Evolutionary conservation across 1,284 basidiomycete genomes (phyloP).

Genomic region (Cutaneotrichosporon cutaneum): DNA sequence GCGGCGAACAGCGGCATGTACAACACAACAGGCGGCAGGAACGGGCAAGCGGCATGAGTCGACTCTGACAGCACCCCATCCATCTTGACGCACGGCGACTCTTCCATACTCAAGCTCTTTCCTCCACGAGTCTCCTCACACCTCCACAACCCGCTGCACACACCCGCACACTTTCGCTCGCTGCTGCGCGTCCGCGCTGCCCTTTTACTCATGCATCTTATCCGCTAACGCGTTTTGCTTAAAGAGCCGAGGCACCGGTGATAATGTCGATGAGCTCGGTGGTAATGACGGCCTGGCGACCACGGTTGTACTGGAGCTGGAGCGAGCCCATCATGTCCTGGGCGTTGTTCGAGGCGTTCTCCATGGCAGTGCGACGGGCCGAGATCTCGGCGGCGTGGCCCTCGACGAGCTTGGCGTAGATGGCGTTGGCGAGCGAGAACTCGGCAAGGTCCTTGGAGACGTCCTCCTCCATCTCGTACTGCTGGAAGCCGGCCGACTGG

Average conservation of each 20-base stretch:
- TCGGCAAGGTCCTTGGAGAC: constrained; percentile 90
- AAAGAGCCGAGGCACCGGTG: constrained; percentile 32
- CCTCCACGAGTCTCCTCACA: too few relatives aligned
- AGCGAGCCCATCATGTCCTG: constrained; percentile 82
- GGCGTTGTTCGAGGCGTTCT: constrained; percentile 99
- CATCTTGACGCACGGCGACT: too few relatives aligned
- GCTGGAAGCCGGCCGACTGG: constrained; percentile 79
- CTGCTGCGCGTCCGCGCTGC: constrained; percentile 1
- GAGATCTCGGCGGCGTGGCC: constrained; percentile 86
- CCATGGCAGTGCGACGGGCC: constrained; percentile 92
- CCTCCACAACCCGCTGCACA: too few relatives aligned
- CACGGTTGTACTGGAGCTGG: constrained; percentile 96
- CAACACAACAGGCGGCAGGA: too few relatives aligned
- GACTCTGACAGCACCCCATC: too few relatives aligned
- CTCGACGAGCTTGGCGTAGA: constrained; percentile 92
- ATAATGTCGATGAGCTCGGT: constrained; percentile 35
- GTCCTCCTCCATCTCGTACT: constrained; percentile 95
- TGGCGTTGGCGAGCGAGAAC: constrained; percentile 94
- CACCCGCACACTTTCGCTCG: neutral
- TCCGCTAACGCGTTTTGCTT: constrained; percentile 20
- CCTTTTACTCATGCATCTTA: constrained; percentile 23
- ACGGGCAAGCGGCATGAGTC: too few relatives aligned
- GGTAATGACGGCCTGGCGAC: constrained; percentile 91
- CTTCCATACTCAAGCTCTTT: too few relatives aligned
- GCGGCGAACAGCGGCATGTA: too few relatives aligned